Conservation (phyloP, 306 rosid species). For the Morella rubra region DNA sequence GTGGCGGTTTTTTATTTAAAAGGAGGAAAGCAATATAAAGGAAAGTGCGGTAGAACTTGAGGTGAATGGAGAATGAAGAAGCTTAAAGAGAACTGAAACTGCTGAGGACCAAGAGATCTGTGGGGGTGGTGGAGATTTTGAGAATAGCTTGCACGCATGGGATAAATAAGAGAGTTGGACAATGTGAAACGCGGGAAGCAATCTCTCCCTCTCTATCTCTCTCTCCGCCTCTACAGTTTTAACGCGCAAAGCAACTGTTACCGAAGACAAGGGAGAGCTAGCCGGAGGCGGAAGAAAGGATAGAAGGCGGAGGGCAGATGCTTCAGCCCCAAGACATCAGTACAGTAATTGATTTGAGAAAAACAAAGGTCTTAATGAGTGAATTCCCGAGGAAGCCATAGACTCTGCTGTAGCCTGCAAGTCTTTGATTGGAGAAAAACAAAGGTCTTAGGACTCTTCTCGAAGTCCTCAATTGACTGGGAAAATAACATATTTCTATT, state of each 20-base stretch:
- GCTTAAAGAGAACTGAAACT: slow-evolving; percentile 52
- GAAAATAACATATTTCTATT: too few species aligned
- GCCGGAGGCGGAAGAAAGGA: background rate
- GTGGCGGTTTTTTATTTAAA: slow-evolving; percentile 12
- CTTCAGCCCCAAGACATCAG: slow-evolving; percentile 26
- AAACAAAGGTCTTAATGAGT: background rate
- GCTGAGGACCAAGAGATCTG: slow-evolving; percentile 40
- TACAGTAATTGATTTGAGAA: background rate
- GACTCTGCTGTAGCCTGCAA: background rate
- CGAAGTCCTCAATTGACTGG: too few species aligned
- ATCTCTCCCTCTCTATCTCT: slow-evolving; percentile 12
- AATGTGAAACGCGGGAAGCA: slow-evolving; percentile 75
- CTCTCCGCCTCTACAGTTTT: slow-evolving; percentile 30
- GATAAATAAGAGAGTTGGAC: slow-evolving; percentile 39
- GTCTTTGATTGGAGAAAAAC: too few species aligned
- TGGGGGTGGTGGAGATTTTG: slow-evolving; percentile 25
- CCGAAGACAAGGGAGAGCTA: background rate
- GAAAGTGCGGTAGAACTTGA: slow-evolving; percentile 19
- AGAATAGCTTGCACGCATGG: slow-evolving; percentile 94
- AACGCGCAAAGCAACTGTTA: slow-evolving; percentile 52
- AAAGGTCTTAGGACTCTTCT: too few species aligned
- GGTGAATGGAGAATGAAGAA: slow-evolving; percentile 49
- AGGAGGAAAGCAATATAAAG: slow-evolving; percentile 8
- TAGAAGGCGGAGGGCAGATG: slow-evolving; percentile 9
- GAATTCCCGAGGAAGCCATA: slow-evolving; percentile 27